phyloP scores from a whole-genome alignment of 2,329 filamentous ascomycete species.

The Trichocomaceae sp. region DNA sequence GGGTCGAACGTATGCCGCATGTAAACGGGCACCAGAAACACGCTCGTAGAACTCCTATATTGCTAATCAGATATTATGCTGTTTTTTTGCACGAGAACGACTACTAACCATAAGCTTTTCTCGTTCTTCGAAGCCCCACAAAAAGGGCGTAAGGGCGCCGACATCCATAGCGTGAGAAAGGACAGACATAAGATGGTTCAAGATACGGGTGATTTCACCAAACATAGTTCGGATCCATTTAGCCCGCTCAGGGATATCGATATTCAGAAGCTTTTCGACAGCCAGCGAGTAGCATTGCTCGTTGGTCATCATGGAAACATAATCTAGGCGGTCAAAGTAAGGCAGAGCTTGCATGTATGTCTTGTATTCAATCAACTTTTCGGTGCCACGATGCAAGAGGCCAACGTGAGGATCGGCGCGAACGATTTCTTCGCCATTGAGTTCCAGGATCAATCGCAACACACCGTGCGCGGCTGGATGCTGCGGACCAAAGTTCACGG shows the following conservation, averaged over 20 bases:
- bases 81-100: conserved; percentile 1
- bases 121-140: conserved; percentile 99
- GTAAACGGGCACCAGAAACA: conserved; percentile 93
- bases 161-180: conserved; percentile 98
- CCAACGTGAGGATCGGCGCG: conserved; percentile 96
- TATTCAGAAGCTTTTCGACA: conserved; percentile 94
- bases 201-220: conserved; percentile 83
- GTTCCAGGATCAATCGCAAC: conserved; percentile 91
- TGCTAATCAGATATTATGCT: conserved; percentile 16
- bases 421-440: conserved; percentile 96
- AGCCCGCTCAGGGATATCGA: conserved; percentile 89
- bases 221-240: conserved; percentile 97
- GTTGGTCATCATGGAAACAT: conserved; percentile 99
- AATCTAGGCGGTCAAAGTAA: conserved; percentile 98
- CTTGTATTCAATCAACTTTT: conserved; percentile 99
- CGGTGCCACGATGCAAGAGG: conserved; percentile 89
- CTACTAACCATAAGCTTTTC: conserved; percentile 93
- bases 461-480: conserved; percentile 98
- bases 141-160: conserved; percentile 91
- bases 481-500: conserved; percentile 98
- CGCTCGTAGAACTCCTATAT: conserved; percentile 96
- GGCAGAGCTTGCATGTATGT: conserved; percentile 96
- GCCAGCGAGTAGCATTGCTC: conserved; percentile 95
- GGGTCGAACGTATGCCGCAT: conserved; percentile 93
- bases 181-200: conserved; percentile 98